Conservation (phyloP, 768 basidiomycete genomes). For the Lactarius deliciosus region DNA sequence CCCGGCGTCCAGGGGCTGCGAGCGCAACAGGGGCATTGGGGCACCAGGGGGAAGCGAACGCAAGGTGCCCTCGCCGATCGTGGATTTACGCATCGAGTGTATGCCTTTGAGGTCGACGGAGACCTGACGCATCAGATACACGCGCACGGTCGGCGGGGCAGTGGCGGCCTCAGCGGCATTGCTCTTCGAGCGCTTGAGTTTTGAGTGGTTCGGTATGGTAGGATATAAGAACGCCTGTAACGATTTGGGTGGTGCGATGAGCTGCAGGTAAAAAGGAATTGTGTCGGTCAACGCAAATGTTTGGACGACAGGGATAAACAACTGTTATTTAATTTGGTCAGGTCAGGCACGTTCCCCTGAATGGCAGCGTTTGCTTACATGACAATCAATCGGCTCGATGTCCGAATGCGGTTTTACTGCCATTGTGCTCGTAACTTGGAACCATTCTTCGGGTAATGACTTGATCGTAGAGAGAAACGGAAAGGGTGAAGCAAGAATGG, state of each 20-base stretch:
- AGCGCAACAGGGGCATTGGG: conserved; percentile 30
- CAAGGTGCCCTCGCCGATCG: conserved; percentile 51
- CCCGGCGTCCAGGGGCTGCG: conserved; percentile 32
- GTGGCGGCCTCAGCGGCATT: not conserved
- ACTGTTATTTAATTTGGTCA: conserved; percentile 36
- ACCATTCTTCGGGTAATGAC: conserved; percentile 65
- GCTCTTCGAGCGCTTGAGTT: conserved; percentile 30
- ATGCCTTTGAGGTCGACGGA: conserved; percentile 39
- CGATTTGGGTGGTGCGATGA: conserved; percentile 47
- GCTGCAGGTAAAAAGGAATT: conserved; percentile 66
- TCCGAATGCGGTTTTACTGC: conserved; percentile 38
- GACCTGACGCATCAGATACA: conserved; percentile 54
- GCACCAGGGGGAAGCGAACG: conserved; percentile 44
- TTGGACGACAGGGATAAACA: conserved; percentile 58
- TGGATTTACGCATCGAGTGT: conserved; percentile 41
- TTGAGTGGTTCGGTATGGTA: conserved; percentile 16
- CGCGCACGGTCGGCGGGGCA: conserved; percentile 39
- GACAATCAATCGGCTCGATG: conserved; percentile 45
- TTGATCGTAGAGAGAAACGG: conserved; percentile 61
- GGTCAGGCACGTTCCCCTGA: not conserved
- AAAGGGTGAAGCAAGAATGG: conserved; percentile 46
- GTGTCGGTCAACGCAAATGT: conserved; percentile 54
- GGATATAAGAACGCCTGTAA: conserved; percentile 47
- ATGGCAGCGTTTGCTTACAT: conserved; percentile 44
- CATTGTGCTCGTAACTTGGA: conserved; percentile 48